Evolutionary conservation across 148 eudicot species (phyloP), one percentile per base, ranked within the genome.

Genomic region (Cornus suecica): DNA sequence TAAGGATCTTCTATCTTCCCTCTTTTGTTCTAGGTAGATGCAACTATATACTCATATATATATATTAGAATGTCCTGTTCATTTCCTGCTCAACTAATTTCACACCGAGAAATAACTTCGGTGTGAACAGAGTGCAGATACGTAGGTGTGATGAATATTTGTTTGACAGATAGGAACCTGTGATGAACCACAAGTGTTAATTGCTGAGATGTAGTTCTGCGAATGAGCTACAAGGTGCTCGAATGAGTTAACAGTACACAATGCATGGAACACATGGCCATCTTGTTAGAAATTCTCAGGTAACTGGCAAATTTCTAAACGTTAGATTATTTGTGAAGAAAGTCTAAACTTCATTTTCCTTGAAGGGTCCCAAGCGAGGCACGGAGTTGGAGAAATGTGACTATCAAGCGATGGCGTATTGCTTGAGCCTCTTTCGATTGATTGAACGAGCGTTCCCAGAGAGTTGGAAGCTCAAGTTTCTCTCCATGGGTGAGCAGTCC

Each of bases 121-220:
- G 61, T 54, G 61, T 54, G 61, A 54, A 54, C 23, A 20, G n/a
- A 45, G 51, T 11, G 13, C 51, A 45, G 14, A 9, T 29, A 6
- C 2, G 16, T 27, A 3, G 66, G 14, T 29, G 2, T 20, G 51
- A 31, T 7, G 48, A 14, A 54, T 54, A 54, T 1, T 54, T 54
- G 61, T 54, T 16, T n/a, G 61, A 34, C 24, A 22, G n/a, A 22
- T 9, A 24, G 32, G 23, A 32, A 60, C 56, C 24, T 8, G 32
- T 61, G n/a, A 37, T 73, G 76, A 60, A 72, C 29, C 20, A 10
- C 34, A 25, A 31, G 25, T 72, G 23, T 72, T 27, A 18, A 34
- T 37, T 37, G 7, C 42, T 37, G 42, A 37, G 42, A 37, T 37
- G 42, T 37, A 37, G 8, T 37, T 6, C 42, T 37, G 42, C 42